Evolutionary conservation across 805 yeast genomes (phyloP).

Genomic region (Wickerhamiella alocasiicola): DNA sequence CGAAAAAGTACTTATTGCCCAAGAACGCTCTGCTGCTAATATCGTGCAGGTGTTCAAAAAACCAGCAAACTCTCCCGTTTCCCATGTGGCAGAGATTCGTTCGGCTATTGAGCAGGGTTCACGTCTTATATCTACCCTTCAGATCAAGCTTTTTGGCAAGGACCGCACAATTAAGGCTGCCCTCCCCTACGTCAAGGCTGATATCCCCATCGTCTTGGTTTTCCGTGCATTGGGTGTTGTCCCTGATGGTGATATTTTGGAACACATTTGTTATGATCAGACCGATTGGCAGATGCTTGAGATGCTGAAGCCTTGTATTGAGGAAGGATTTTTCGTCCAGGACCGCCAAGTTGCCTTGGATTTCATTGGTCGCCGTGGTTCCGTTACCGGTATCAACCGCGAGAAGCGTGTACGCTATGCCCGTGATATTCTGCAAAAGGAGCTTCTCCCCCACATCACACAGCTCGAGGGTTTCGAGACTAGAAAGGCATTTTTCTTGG

Average conservation of each 20-base stretch:
- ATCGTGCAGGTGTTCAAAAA: slow-evolving; percentile 97
- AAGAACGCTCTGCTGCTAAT: slow-evolving; percentile 96
- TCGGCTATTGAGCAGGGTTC: slow-evolving; percentile 97
- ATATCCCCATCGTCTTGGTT: slow-evolving; percentile 91
- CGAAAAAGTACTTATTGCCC: slow-evolving; percentile 96
- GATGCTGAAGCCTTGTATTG: slow-evolving; percentile 97
- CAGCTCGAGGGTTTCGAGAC: slow-evolving; percentile 96
- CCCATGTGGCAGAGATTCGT: slow-evolving; percentile 92
- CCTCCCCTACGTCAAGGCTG: slow-evolving; percentile 90
- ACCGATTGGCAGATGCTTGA: slow-evolving; percentile 99
- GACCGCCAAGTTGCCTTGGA: slow-evolving; percentile 97
- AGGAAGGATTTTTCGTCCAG: slow-evolving; percentile 96
- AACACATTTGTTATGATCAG: slow-evolving; percentile 95
- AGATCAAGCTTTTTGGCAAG: slow-evolving; percentile 80
- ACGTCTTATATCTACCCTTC: slow-evolving; percentile 84
- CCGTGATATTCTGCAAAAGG: slow-evolving; percentile 90
- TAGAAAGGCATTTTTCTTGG: slow-evolving; percentile 91
- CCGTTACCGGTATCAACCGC: slow-evolving; percentile 88
- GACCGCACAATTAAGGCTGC: slow-evolving; percentile 84
- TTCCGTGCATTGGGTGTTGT: slow-evolving; percentile 97
- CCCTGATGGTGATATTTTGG: slow-evolving; percentile 97
- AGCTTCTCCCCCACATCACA: slow-evolving; percentile 91
- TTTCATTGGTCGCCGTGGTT: slow-evolving; percentile 96
- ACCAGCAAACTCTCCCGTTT: slow-evolving; percentile 92
- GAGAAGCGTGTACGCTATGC: slow-evolving; percentile 98